Conservation (phyloP, 441 rosid genomes). For the Populus hybrid region DNA sequence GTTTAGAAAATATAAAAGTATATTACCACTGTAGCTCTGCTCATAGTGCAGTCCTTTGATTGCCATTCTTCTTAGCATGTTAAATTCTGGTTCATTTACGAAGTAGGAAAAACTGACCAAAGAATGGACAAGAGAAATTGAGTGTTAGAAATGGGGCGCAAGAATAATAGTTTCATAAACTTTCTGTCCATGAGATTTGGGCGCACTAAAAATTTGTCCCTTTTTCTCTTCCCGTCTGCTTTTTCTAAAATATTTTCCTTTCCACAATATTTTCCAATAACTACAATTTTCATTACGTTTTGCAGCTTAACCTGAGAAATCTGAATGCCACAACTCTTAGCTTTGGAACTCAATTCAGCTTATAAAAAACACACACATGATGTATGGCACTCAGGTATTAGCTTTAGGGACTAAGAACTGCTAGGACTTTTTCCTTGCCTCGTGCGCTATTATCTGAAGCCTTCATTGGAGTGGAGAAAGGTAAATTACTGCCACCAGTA, state of each 20-base stretch:
- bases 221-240: not conserved
- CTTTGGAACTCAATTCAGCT: slow-evolving; percentile 50
- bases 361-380: slow-evolving; percentile 23
- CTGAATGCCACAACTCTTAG: slow-evolving; percentile 76
- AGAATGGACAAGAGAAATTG: not conserved
- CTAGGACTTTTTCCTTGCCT: not conserved
- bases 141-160: not conserved
- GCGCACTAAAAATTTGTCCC: not conserved
- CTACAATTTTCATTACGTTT: not conserved
- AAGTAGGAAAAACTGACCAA: not conserved
- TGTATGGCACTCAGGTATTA: not conserved
- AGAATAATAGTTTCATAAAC: not conserved
- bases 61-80: not conserved
- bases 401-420: not conserved
- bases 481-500: not conserved
- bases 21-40: not conserved
- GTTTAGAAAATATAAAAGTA: not conserved
- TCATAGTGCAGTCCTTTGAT: not conserved
- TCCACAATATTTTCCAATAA: not conserved
- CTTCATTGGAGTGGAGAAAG: not conserved
- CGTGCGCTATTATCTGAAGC: not conserved
- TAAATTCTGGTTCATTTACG: not conserved
- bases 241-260: not conserved
- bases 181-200: not conserved
- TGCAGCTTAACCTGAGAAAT: slow-evolving; percentile 72